Base-by-base conservation (phyloP, 2,329 filamentous ascomycete genomes). In the Colletotrichum trifolii region DNA sequence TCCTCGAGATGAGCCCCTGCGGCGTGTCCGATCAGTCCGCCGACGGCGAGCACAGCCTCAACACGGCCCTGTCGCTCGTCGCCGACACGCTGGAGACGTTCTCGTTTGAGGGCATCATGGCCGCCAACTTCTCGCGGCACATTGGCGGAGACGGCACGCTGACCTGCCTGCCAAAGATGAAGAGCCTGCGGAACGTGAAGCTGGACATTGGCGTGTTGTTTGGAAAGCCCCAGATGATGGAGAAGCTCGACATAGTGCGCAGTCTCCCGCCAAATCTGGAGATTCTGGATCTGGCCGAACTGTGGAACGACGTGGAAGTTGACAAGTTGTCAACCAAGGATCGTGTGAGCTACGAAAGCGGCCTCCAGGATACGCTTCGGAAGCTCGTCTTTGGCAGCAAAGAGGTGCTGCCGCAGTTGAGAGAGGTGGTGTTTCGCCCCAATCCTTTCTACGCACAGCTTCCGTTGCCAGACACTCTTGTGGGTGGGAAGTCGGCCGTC, bases 351-450 rank as follows among this genome's bases (percentile, higher is more conserved):
- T 79, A 78, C 59, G 72, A 74, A 2, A 49, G 70, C 4, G 59
- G 70, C 8, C 64, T 80, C 2, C 80, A 81, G 45, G 47, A 60
- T 0, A 71, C 69, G 1, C 60, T 81, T 42, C 43, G 69, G 2
- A 71, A 75, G 6, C 79, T 73, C 0, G 76, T 81, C 1, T 60
- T 66, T 11, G 54, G 49, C 12, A 66, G 60, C 17, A 58, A 54
- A n/a, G 46, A 54, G 3, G 2, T 25, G 2, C 15, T 66, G 6
- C 64, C 64, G 12, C 54, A 54, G 9, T n/a, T 66, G 34, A 66
- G 54, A 35, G 60, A 66, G 34, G 54, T 66, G 10, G 64, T 54
- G 2, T 66, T 66, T 49, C 64, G 64, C 3, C 64, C 64, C 0
- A 66, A 66, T 6, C 64, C 64, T 4, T 66, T 60, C 13, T 64